Conservation (phyloP, 1,139 yeast species). For the Saccharomyces uvarum region DNA sequence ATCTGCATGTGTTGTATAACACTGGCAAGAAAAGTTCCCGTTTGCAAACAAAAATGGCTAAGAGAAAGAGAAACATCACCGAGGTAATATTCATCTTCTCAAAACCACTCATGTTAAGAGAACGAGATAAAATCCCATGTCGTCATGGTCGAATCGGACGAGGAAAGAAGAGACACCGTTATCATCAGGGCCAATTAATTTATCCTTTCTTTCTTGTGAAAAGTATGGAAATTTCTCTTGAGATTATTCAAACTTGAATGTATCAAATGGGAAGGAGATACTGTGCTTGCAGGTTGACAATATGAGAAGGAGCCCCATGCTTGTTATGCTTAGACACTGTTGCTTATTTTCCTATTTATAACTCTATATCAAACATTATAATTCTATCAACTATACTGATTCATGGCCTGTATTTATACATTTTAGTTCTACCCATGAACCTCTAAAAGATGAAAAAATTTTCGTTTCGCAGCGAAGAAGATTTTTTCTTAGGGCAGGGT, state of each 20-base stretch:
- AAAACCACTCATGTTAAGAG: slow-evolving; percentile 1
- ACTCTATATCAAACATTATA: neutral
- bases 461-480: neutral
- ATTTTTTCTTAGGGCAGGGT: neutral
- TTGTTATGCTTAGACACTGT: neutral
- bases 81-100: neutral
- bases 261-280: neutral
- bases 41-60: neutral
- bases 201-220: neutral
- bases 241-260: slow-evolving; percentile 17
- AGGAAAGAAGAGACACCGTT: slow-evolving; percentile 67
- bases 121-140: slow-evolving; percentile 50
- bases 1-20: slow-evolving; percentile 42
- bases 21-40: slow-evolving; percentile 79
- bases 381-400: neutral
- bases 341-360: neutral
- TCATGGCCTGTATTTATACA: neutral
- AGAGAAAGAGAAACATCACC: neutral
- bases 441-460: neutral
- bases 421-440: neutral
- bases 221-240: slow-evolving; percentile 8
- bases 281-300: neutral
- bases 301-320: neutral
- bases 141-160: slow-evolving; percentile 92
- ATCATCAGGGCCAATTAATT: slow-evolving; percentile 34